Base-by-base conservation (phyloP, 208 protist species). In the Vickermania ingenoplastis region DNA sequence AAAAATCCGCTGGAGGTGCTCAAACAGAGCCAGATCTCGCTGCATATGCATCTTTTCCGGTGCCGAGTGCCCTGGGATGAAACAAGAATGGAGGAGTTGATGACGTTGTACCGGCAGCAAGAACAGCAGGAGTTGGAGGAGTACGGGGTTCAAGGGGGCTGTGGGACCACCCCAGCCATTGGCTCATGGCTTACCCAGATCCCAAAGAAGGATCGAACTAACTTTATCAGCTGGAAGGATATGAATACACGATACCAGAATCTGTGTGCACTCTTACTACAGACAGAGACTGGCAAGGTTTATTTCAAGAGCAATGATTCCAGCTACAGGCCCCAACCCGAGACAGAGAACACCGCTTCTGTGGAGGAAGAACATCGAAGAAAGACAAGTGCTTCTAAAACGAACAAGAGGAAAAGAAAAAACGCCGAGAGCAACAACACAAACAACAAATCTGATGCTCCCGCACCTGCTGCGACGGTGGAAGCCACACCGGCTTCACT, bases 1-100 rank as follows among this genome's bases (percentile, higher is more conserved):
- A 56, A 61, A 0, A 61, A 87, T 45, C 76, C 67, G 28, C 56
- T 57, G 61, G 60, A 68, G 11, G 21, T 93, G 4, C 29, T 93
- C 41, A 25, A 58, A n/a, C 17, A 62, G 1, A 68, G 36, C n/a
- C 68, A 65, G 61, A 86, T 92, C 23, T 75, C 70, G 1, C 54
- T 64, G 0, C 80, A 79, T 23, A 69, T 45, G 0, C 63, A 21
- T 54, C 21, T 26, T 5, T 54, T 54, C 23, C 13, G 13, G 11
- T 28, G 13, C 22, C 5, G n/a, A 7, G n/a, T 17, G 24, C 21
- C 50, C 21, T 7, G 7, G 50, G n/a, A 17, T 54, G 23, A 5
- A 21, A 25, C 7, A 7, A 13, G 23, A 27, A 25, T 54, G 7
- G 13, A 54, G 24, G 21, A 21, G 50, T 13, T 54, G 13, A 54